Base-by-base conservation (phyloP, 495 filamentous ascomycete species). In the Cairneyella variabilis region DNA sequence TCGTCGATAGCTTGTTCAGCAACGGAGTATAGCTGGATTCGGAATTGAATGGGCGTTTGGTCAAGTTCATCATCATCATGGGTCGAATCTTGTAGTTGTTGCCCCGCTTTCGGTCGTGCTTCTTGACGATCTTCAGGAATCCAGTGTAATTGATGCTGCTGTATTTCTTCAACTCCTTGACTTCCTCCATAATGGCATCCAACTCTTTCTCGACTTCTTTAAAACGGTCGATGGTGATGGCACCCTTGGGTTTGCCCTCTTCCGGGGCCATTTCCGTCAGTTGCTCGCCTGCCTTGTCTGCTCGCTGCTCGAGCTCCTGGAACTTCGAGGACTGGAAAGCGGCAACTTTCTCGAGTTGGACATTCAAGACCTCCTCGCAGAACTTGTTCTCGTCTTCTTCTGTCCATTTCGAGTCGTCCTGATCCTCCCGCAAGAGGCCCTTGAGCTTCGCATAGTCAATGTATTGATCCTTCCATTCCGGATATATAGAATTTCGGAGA, bases 51-150 rank as follows among this genome's bases (percentile, higher is more conserved):
- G 92, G 90, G 51, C 90, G 74, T 42, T 90, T 83, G 27, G 89
- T 82, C 66, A 98, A 68, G 56, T 89, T 88, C 53, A 97, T 85
- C 65, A 96, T 88, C 63, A 97, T 77, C 71, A 97, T 79, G 18
- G 93, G 90, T 52, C 88, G 83, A 48, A 98, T 89, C 62, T 85
- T 89, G 70, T 96, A 97, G 37, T 66, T 72, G 58, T 78, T 64
- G 69, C 81, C 91, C 42, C 90, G 83, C 67, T 89, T 92, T 42
- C 93, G 85, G 64, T 98, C 93, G 70, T 98, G 93, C 68, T 98
- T 98, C 80, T 98, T 98, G 21, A 87, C 90, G 22, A 95, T 95
- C 74, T 98, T 98, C 59, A 97, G 77, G 66, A 97, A 96, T 26
- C 91, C 95, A 9, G 95, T 96, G 69, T 95, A 98, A 68, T 98